Conservation (phyloP, 306 rosid species). For the Cajanus cajan region DNA sequence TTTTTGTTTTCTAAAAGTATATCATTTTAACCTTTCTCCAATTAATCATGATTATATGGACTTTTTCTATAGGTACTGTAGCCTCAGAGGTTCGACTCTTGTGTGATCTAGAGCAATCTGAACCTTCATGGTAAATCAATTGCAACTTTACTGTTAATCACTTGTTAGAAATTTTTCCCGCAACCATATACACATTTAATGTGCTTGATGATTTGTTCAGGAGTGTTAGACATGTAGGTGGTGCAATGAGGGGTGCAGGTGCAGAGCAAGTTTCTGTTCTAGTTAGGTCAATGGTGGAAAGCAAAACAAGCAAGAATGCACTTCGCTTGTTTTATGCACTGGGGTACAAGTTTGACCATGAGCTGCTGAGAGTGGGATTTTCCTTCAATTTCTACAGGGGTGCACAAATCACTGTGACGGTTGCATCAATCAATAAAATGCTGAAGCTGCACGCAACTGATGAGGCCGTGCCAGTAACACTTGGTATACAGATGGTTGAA, state of each 20-base stretch:
- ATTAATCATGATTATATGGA: slow-evolving; percentile 2
- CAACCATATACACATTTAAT: not conserved
- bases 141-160: not conserved
- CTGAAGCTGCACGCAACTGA: slow-evolving; percentile 84
- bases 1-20: not conserved
- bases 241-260: slow-evolving; percentile 97
- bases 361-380: slow-evolving; percentile 80
- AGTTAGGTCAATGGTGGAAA: slow-evolving; percentile 83
- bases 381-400: slow-evolving; percentile 75
- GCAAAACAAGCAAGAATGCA: slow-evolving; percentile 86
- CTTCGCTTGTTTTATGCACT: slow-evolving; percentile 78
- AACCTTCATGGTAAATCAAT: slow-evolving; percentile 68
- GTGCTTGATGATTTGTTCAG: slow-evolving; percentile 39
- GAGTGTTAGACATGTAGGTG: slow-evolving; percentile 87
- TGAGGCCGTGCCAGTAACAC: slow-evolving; percentile 86
- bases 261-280: slow-evolving; percentile 92
- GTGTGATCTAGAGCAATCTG: slow-evolving; percentile 86
- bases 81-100: slow-evolving; percentile 81
- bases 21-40: not conserved
- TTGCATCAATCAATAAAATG: slow-evolving; percentile 88
- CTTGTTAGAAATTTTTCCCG: not conserved
- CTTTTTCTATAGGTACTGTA: slow-evolving; percentile 53
- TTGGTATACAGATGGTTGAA: slow-evolving; percentile 92
- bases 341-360: slow-evolving; percentile 93
- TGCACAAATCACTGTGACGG: slow-evolving; percentile 70